Conservation (phyloP, 1,139 yeast species). For the Saccharomyces hybrid region DNA sequence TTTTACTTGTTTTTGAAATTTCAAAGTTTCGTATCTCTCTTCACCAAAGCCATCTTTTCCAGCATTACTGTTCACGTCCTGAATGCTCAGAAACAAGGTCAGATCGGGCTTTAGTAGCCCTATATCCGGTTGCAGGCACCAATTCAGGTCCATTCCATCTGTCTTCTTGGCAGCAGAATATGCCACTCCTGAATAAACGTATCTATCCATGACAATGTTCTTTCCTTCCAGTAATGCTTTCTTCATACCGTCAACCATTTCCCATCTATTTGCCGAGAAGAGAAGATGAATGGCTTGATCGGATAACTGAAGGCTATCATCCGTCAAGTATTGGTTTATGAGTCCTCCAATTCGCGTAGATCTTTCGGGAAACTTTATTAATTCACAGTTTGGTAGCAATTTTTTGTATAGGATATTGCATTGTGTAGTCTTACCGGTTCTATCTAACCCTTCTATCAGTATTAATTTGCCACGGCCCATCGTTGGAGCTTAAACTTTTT, state of each 20-base stretch:
- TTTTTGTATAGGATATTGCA: slow-evolving; percentile 42
- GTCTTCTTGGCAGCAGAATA: slow-evolving; percentile 73
- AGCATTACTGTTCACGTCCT: slow-evolving; percentile 40
- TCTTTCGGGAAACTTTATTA: slow-evolving; percentile 78
- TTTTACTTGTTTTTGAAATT: slow-evolving; percentile 67
- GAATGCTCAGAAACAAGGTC: slow-evolving; percentile 67
- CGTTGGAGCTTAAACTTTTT: no score
- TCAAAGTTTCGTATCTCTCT: slow-evolving; percentile 75
- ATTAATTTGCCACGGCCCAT: slow-evolving; percentile 53
- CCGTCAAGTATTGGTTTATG: slow-evolving; percentile 65
- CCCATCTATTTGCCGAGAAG: slow-evolving; percentile 96
- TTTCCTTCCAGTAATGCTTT: slow-evolving; percentile 45
- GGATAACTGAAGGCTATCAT: slow-evolving; percentile 42
- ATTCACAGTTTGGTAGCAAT: slow-evolving; percentile 34
- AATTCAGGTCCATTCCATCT: slow-evolving; percentile 47
- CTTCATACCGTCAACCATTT: slow-evolving; percentile 45
- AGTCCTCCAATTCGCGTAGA: slow-evolving; percentile 72
- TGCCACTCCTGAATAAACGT: slow-evolving; percentile 88
- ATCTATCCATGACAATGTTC: slow-evolving; percentile 70
- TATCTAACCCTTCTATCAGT: slow-evolving; percentile 84
- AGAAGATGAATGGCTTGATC: slow-evolving; percentile 81
- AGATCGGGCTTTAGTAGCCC: slow-evolving; percentile 88
- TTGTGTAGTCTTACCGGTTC: slow-evolving; percentile 94
- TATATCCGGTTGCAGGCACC: slow-evolving; percentile 76
- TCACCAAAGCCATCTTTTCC: slow-evolving; percentile 79